Evolutionary conservation across 1,139 yeast genomes (phyloP), one percentile per base, ranked within the genome.

Genomic region (Citeromyces hawaiiensis): DNA sequence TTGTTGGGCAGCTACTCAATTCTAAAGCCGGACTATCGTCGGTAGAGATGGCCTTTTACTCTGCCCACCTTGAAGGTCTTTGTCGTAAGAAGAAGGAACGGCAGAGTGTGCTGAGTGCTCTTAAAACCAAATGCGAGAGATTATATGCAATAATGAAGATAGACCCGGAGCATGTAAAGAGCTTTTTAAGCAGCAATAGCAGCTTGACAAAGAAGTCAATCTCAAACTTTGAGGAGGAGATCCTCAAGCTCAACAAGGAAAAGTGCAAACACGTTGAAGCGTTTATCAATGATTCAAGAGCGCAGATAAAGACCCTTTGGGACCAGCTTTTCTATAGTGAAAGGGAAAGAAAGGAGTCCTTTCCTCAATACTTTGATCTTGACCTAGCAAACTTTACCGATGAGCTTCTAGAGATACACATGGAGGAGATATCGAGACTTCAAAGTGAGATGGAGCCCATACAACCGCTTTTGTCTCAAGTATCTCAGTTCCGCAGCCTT

Each of bases 181-280:
- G 17, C 7, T 44, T 45, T 23, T 36, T 56, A 4, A 48, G 45
- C 39, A 11, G 34, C 2, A 53, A 54, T 36, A 50, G 47, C 37
- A 52, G 51, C 36, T 39, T 56, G 19, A 48, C 43, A 36, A 16
- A 38, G 3, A 30, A 41, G 10, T 49, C 57, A 2, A 32, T 56
- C 14, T 8, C 21, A 4, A 48, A 50, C 37, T 71, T 75, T 45
- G 69, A 72, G 44, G 48, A 50, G 35, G 91, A 86, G 50, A 56
- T 80, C 38, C 64, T 64, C 21, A 66, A 83, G 42, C 63, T 88
- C 31, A 66, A 71, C 40, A 61, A 64, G 21, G 73, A 76, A 55
- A 73, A 93, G 48, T 68, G 76, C 14, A 70, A 74, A 43, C 71
- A 70, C 46, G 73, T 87, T 31, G 80, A 81, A 41, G 72, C 72